Conservation (phyloP, 2,329 filamentous ascomycete genomes). For the Talaromyces sp. region DNA sequence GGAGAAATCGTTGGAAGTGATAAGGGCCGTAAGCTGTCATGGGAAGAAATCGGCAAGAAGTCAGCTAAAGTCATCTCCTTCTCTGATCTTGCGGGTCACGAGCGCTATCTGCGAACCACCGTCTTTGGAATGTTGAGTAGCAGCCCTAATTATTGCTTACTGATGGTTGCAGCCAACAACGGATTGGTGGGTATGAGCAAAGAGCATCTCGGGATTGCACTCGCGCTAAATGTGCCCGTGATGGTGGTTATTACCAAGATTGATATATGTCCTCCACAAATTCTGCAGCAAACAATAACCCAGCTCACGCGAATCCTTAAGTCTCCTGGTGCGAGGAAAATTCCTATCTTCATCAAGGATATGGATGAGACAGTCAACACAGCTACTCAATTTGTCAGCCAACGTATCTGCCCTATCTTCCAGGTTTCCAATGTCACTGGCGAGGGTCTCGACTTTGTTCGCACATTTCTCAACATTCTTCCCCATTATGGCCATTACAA, state of each 20-base stretch:
- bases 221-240: slow-evolving; percentile 92
- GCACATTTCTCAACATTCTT: slow-evolving; percentile 90
- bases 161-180: slow-evolving; percentile 99
- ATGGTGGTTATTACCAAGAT: slow-evolving; percentile 99
- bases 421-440: slow-evolving; percentile 98
- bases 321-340: slow-evolving; percentile 87
- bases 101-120: slow-evolving; percentile 90
- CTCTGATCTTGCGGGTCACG: slow-evolving; percentile 91
- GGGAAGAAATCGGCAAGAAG: slow-evolving; percentile 95
- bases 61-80: slow-evolving; percentile 96
- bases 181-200: slow-evolving; percentile 97
- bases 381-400: slow-evolving; percentile 90
- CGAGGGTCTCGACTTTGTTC: slow-evolving; percentile 81
- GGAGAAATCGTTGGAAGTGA: slow-evolving; percentile 80
- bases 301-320: slow-evolving; percentile 92
- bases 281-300: slow-evolving; percentile 85
- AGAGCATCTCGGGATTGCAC: slow-evolving; percentile 91
- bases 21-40: slow-evolving; percentile 82
- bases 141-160: slow-evolving; percentile 92
- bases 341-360: slow-evolving; percentile 91
- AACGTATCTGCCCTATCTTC: slow-evolving; percentile 94
- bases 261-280: slow-evolving; percentile 94
- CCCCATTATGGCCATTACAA: slow-evolving; percentile 94
- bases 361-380: slow-evolving; percentile 92
- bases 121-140: slow-evolving; percentile 93